Evolutionary conservation across 169 alveolate genomes (phyloP).

Genomic region (Eimeria sp.): DNA sequence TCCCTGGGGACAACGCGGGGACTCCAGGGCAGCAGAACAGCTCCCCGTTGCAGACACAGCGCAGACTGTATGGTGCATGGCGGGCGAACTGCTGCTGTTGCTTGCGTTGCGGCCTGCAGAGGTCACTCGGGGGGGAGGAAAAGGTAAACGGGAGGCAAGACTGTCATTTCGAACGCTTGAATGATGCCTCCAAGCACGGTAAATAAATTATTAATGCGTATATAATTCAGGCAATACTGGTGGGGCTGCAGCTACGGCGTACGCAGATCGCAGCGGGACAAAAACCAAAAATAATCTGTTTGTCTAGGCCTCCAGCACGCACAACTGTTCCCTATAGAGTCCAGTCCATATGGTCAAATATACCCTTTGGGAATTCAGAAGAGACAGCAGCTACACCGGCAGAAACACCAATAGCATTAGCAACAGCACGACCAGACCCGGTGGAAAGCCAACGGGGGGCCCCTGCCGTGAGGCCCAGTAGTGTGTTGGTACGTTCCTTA

Average conservation of each 20-base stretch:
- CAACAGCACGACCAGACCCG: neutral
- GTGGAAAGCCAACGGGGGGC: slow-evolving; percentile 6
- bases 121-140: slow-evolving; percentile 28
- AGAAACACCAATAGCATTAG: neutral
- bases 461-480: neutral
- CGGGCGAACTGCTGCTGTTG: slow-evolving; percentile 16
- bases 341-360: neutral
- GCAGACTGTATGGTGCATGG: slow-evolving; percentile 34
- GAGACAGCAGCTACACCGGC: neutral
- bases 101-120: slow-evolving; percentile 5
- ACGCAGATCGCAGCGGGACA: neutral
- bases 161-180: neutral
- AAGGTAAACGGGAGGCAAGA: neutral
- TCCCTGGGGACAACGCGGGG: neutral
- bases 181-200: neutral
- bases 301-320: neutral
- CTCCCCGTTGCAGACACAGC: slow-evolving; percentile 25
- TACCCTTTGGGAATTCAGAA: neutral
- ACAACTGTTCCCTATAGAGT: neutral
- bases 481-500: neutral
- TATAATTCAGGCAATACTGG: neutral
- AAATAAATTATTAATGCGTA: neutral
- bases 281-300: neutral
- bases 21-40: neutral
- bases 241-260: slow-evolving; percentile 28